Base-by-base conservation (phyloP, 495 filamentous ascomycete genomes). In the Terfezia claveryi region DNA sequence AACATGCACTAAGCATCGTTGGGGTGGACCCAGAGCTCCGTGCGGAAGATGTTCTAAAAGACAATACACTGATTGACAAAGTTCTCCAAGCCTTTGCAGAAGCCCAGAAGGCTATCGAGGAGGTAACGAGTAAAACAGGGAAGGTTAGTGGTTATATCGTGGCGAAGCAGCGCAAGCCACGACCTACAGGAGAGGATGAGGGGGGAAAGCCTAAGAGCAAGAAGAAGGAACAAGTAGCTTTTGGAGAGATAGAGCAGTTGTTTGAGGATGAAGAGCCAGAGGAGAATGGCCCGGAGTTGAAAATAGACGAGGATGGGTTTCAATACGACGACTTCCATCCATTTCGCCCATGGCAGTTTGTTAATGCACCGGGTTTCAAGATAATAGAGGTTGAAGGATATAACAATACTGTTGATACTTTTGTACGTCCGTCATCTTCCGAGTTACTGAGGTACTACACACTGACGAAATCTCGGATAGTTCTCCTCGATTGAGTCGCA, bases 241-340 rank as follows among this genome's bases (percentile, higher is more conserved):
- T 49, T 41, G 2, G 49, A 32, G 62, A 64, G 50, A 52, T 38
- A 8, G 62, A 63, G n/a, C 54, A 54, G 3, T 57, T 63, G 36
- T 55, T 58, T 17, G 56, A 11, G 46, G 55, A 27, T 58, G 50
- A 37, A 44, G 57, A 69, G 10, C 54, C 61, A 1, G 66, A 67
- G 52, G 58, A 64, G 12, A 62, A 72, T 50, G 66, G 72, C 49
- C 67, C 68, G 9, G 70, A 71, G 55, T 60, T 71, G 46, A 65
- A 66, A 27, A 51, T 59, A 17, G 58, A 64, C 10, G 50, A 61
- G 32, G 61, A 61, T 11, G 62, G 62, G 8, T 61, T 91, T 5
- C 66, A 93, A 10, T 98, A 96, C 61, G 84, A 94, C 53, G 91
- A 98, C 58, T 95, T 94, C 63, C 89, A 95, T 62, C 91, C 91